Conservation (phyloP, 768 basidiomycete species). For the Lactarius psammicola region DNA sequence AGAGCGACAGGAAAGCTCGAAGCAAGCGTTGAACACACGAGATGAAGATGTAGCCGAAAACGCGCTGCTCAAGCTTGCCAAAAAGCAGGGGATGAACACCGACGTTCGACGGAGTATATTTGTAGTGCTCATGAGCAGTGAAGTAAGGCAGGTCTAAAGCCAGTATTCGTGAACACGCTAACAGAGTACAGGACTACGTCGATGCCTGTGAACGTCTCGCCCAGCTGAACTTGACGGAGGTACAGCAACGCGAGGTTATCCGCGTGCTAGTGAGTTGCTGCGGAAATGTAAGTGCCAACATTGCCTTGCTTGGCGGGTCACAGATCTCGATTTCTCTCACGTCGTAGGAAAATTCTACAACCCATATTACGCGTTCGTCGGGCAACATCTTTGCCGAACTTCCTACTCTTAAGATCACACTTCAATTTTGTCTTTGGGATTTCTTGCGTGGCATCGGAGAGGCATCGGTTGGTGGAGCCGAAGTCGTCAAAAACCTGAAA, state of each 20-base stretch:
- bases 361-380: constrained; percentile 91
- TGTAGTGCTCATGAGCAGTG: constrained; percentile 92
- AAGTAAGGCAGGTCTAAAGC: constrained; percentile 51
- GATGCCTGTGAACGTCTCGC: constrained; percentile 91
- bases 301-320: constrained; percentile 1
- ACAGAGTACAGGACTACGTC: constrained; percentile 73
- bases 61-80: constrained; percentile 72
- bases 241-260: constrained; percentile 94
- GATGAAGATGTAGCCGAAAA: constrained; percentile 37
- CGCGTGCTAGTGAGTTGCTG: constrained; percentile 91
- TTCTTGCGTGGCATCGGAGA: constrained; percentile 92
- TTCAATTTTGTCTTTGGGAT: constrained; percentile 97
- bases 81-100: constrained; percentile 98
- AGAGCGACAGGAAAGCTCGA: constrained; percentile 54
- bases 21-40: constrained; percentile 32
- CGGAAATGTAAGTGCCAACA: constrained; percentile 64
- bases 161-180: not conserved
- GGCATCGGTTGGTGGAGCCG: constrained; percentile 72
- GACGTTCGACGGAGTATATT: constrained; percentile 91
- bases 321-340: constrained; percentile 5
- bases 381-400: constrained; percentile 72
- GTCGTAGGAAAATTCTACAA: constrained; percentile 83
- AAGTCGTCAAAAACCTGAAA: constrained; percentile 60
- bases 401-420: constrained; percentile 88
- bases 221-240: constrained; percentile 78